A percentile compares a stretch with the other conserved stretches of the same genome.
These are phyloP conservation scores for Colletotrichum zoysiae DNA, from an alignment of 2,329 filamentous ascomycete genomes.

Conservation along the genomic window DNA sequence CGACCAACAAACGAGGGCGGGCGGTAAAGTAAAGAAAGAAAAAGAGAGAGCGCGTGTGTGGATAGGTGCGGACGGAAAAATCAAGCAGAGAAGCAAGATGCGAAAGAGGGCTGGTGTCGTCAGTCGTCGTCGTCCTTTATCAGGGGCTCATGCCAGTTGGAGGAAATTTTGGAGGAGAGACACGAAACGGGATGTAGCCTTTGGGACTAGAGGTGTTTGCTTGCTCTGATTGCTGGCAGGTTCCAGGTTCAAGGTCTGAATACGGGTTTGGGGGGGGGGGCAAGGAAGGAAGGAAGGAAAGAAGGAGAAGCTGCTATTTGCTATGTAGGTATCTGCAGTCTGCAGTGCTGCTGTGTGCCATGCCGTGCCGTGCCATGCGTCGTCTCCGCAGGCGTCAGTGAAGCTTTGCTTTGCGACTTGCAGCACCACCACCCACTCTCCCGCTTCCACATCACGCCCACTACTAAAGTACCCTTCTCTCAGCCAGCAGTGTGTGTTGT, in stretches of 20 bases:
- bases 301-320: conserved; percentile 21
- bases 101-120: conserved; percentile 7
- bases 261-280: conserved; percentile 14
- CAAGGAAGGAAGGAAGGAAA: conserved; percentile 3
- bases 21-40: conserved; percentile 4
- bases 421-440: not conserved
- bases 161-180: conserved; percentile 39
- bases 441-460: conserved; percentile 3
- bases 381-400: conserved; percentile 34
- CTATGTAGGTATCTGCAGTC: not conserved
- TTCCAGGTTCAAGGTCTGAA: conserved; percentile 36
- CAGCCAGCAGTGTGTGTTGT: not conserved
- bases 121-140: conserved; percentile 30
- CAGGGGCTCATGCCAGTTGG: conserved; percentile 41
- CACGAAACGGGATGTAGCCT: not conserved
- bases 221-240: conserved; percentile 36
- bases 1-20: conserved; percentile 26
- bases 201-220: conserved; percentile 12
- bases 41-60: not conserved
- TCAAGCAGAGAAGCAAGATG: conserved; percentile 26
- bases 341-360: conserved; percentile 7
- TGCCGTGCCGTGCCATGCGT: conserved; percentile 27
- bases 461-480: not conserved
- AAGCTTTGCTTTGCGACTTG: conserved; percentile 36
- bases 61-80: conserved; percentile 15